A percentile compares a stretch with the other conserved stretches of the same genome.
Evolutionary conservation across 78 protist species (phyloP).

Genomic region (Dictyostelium intermedium): DNA sequence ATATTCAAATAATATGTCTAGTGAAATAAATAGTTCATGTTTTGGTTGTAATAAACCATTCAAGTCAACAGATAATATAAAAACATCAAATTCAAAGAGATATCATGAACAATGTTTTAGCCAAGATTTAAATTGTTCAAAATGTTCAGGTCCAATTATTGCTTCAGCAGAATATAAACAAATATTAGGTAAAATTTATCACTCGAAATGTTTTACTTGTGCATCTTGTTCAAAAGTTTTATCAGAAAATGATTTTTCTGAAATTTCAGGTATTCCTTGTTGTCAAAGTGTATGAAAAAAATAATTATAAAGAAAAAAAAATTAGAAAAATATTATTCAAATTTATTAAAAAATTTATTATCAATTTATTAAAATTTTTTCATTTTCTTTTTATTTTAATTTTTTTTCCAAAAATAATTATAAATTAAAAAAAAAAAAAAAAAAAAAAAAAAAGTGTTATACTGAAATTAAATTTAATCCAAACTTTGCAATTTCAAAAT

Average conservation of each 20-base stretch:
- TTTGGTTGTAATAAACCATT: background rate
- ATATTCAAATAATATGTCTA: background rate
- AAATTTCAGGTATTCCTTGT: slow-evolving; percentile 25
- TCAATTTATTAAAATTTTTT: background rate
- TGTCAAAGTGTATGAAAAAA: slow-evolving; percentile 7
- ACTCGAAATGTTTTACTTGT: slow-evolving; percentile 26
- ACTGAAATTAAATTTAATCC: slow-evolving; percentile 1
- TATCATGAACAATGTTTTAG: slow-evolving; percentile 19
- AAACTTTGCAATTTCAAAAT: background rate
- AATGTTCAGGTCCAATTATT: slow-evolving; percentile 17
- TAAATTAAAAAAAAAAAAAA: too few relatives aligned
- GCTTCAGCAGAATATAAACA: background rate
- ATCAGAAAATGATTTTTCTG: background rate
- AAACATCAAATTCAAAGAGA: background rate
- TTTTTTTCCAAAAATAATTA: too few relatives aligned
- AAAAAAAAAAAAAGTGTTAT: background rate
- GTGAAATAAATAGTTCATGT: background rate
- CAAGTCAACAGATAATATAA: background rate
- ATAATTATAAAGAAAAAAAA: background rate
- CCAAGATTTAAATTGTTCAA: background rate
- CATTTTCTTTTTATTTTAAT: too few relatives aligned
- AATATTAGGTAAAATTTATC: background rate
- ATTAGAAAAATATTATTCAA: too few relatives aligned
- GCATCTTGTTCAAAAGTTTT: background rate
- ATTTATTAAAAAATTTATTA: background rate